Evolutionary conservation across 2,329 filamentous ascomycete genomes (phyloP), one percentile per base, ranked within the genome.

Genomic region (Ophiocordyceps camponoti-floridani): DNA sequence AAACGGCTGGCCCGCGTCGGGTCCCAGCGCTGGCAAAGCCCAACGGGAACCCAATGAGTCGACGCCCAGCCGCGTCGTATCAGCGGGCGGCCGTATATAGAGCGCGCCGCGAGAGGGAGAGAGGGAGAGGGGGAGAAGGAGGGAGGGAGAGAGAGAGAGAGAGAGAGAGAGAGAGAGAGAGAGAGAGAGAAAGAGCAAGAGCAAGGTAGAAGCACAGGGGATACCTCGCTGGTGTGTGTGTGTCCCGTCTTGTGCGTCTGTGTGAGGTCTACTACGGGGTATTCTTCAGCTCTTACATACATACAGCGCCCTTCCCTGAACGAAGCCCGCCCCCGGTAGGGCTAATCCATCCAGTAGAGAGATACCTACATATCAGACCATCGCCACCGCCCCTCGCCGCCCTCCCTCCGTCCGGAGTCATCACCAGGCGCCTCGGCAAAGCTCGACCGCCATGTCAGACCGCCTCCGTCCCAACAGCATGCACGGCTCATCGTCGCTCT

Each of bases 381-480:
- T 37, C 33, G 33, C 33, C 33, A 37, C 33, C 13, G 33, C 33
- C 33, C 14, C 13, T 37, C 33, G 13, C 33, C 33, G 4, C 8
- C 13, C 33, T 37, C 33, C 33, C 14, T 14, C 14, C 33, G 4
- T 16, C 4, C 13, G 13, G 13, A n/a, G 6, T 37, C 10, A 13
- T 6, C 33, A 4, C 33, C 9, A n/a, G 13, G 3, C 4, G 4
- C 14, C 13, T 37, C n/a, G n/a, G n/a, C n/a, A n/a, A n/a, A n/a
- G n/a, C 13, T 37, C 14, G 13, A n/a, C 12, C 11, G 14, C 33
- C 33, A 37, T 37, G 33, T 37, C 33, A 14, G 63, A 64, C 47
- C 63, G 69, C 48, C 66, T 70, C 46, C 63, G 62, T 28, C 70
- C 72, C 42, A 72, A 69, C 46, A 67, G 73, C n/a, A n/a, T n/a